These are phyloP conservation scores for Taphrina wiesneri DNA, from an alignment of 1,139 yeast genomes.

Conservation along the genomic window DNA sequence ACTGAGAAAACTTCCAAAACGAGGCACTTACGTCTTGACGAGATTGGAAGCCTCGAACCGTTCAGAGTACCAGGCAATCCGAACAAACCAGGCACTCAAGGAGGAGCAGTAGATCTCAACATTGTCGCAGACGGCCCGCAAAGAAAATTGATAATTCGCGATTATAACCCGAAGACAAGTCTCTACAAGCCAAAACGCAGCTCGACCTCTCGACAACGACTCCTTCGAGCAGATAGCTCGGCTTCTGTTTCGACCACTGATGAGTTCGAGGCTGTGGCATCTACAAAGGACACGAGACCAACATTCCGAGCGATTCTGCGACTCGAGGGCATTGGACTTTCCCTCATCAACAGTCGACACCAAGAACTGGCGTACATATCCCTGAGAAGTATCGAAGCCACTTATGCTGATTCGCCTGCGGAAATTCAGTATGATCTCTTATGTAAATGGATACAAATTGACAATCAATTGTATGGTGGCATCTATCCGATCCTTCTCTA, in stretches of 20 bases:
- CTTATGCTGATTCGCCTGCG: slow-evolving; percentile 79
- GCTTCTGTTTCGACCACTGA: slow-evolving; percentile 43
- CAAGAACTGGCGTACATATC: slow-evolving; percentile 84
- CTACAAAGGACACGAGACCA: slow-evolving; percentile 61
- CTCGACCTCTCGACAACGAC: slow-evolving; percentile 37
- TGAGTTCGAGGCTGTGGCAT: slow-evolving; percentile 55
- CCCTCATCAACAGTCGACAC: slow-evolving; percentile 67
- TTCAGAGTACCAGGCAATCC: slow-evolving; percentile 57
- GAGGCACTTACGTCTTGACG: slow-evolving; percentile 80
- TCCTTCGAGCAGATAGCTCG: slow-evolving; percentile 32
- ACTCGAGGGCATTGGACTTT: slow-evolving; percentile 86
- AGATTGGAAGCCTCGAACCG: slow-evolving; percentile 86
- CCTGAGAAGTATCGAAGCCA: slow-evolving; percentile 73
- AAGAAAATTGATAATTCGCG: slow-evolving; percentile 79
- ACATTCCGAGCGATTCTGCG: slow-evolving; percentile 61
- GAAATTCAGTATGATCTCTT: slow-evolving; percentile 79
- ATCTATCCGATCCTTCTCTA: slow-evolving; percentile 85
- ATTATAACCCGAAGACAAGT: slow-evolving; percentile 61
- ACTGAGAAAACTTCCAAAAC: slow-evolving; percentile 56
- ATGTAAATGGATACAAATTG: slow-evolving; percentile 91
- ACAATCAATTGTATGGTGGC: slow-evolving; percentile 87
- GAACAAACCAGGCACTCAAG: slow-evolving; percentile 43
- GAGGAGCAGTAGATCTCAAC: slow-evolving; percentile 65
- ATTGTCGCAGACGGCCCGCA: slow-evolving; percentile 97
- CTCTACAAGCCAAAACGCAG: slow-evolving; percentile 41